phyloP scores from a whole-genome alignment of 306 rosid genomes.

The Echinosophora koreensis region DNA sequence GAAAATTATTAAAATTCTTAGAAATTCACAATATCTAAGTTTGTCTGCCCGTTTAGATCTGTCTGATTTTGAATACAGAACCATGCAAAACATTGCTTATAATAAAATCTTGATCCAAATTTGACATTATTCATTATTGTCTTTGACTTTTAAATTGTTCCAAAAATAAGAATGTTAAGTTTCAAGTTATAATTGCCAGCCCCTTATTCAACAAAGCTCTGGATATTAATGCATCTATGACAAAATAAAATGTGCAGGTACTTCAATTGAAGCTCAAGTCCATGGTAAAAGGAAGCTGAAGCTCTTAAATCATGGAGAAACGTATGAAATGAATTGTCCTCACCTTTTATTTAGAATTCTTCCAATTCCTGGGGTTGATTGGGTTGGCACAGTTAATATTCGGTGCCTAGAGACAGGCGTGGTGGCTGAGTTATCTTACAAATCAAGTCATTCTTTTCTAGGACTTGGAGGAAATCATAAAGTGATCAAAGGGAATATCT shows the following conservation, averaged over 20 bases:
- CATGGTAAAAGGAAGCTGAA: slow-evolving; percentile 73
- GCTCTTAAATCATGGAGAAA: slow-evolving; percentile 82
- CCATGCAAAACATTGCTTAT: neutral
- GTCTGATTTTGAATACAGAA: slow-evolving; percentile 19
- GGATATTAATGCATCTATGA: neutral
- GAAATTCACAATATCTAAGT: neutral
- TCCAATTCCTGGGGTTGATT: slow-evolving; percentile 68
- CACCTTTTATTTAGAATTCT: slow-evolving; percentile 67
- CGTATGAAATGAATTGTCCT: slow-evolving; percentile 84
- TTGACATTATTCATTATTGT: neutral
- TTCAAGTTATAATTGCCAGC: neutral
- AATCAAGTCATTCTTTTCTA: slow-evolving; percentile 60
- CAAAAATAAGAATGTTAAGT: slow-evolving; percentile 1
- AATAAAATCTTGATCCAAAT: slow-evolving; percentile 3
- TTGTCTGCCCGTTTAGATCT: neutral
- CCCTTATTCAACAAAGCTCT: neutral
- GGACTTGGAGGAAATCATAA: slow-evolving; percentile 71
- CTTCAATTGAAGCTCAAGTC: slow-evolving; percentile 74
- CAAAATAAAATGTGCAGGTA: slow-evolving; percentile 58
- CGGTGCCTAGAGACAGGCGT: slow-evolving; percentile 70
- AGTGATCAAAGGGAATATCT: slow-evolving; percentile 77
- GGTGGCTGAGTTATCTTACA: slow-evolving; percentile 70
- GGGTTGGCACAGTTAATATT: slow-evolving; percentile 73
- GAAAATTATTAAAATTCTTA: neutral
- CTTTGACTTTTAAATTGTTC: neutral